Percentiles rank a stretch among this genome's conserved stretches.
Conservation (phyloP, 495 filamentous ascomycete genomes). For the Penicillium subrubescens region DNA sequence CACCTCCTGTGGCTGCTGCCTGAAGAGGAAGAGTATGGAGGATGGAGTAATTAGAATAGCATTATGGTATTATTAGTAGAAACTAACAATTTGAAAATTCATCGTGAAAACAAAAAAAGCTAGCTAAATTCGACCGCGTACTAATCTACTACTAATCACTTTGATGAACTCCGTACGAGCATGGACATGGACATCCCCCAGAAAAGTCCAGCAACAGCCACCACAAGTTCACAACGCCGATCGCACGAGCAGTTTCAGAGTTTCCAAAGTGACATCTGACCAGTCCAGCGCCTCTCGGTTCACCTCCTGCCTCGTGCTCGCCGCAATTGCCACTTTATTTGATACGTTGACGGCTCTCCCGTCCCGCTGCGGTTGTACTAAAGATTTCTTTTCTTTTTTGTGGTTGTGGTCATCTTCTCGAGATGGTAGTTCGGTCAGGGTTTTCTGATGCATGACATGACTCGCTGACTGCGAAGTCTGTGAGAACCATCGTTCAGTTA, state of each 20-base stretch:
- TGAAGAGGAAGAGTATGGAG: background rate
- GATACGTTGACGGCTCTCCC: slow-evolving; percentile 4
- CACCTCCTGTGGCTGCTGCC: background rate
- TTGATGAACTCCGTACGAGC: too few species aligned
- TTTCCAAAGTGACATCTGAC: slow-evolving; percentile 11
- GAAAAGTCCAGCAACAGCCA: background rate
- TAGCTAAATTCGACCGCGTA: background rate
- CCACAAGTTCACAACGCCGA: background rate
- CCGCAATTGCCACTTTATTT: slow-evolving; percentile 7
- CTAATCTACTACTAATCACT: background rate
- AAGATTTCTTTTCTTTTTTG: background rate
- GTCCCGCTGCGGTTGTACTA: background rate
- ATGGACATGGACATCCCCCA: background rate
- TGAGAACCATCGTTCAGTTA: background rate
- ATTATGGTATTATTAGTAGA: background rate
- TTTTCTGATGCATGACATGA: background rate
- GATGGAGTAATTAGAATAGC: background rate
- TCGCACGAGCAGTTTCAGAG: slow-evolving; percentile 23
- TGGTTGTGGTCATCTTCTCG: background rate
- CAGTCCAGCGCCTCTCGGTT: slow-evolving; percentile 12
- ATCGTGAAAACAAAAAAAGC: background rate
- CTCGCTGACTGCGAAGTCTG: background rate
- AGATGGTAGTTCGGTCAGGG: background rate
- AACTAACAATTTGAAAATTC: background rate
- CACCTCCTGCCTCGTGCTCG: slow-evolving; percentile 29